These are phyloP conservation scores for Amauroascus verrucosus DNA, from an alignment of 2,329 filamentous ascomycete genomes.

Conservation along the genomic window DNA sequence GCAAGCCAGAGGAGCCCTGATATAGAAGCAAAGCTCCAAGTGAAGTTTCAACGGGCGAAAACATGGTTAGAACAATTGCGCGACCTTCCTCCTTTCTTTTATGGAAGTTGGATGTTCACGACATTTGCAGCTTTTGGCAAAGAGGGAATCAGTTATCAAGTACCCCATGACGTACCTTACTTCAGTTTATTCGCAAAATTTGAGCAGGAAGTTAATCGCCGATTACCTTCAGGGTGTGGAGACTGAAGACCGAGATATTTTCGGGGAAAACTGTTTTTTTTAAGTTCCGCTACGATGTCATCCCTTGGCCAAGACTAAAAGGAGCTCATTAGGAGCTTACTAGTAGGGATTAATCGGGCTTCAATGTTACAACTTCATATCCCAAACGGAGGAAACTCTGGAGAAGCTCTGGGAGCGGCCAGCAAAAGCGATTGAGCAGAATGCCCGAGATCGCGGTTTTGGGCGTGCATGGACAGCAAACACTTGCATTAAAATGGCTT, in stretches of 20 bases:
- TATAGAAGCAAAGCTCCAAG: slow-evolving; percentile 43
- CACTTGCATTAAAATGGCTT: too few relatives aligned
- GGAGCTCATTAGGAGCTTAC: background rate
- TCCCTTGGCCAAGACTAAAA: background rate
- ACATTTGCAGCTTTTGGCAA: background rate
- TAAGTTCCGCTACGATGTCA: background rate
- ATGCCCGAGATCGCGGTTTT: too few relatives aligned
- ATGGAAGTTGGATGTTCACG: background rate
- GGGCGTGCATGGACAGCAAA: too few relatives aligned
- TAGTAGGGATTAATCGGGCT: background rate
- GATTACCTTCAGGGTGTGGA: background rate
- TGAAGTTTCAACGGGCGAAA: slow-evolving; percentile 44
- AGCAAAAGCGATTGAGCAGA: too few relatives aligned
- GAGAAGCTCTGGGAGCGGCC: too few relatives aligned
- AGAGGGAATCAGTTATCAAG: background rate
- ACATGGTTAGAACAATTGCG: slow-evolving; percentile 33
- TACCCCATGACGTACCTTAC: background rate
- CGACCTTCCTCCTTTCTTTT: background rate
- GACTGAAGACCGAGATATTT: background rate
- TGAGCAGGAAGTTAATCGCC: background rate
- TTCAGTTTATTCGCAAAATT: background rate
- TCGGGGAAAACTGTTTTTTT: background rate
- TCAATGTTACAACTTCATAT: background rate
- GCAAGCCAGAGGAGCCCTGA: slow-evolving; percentile 41
- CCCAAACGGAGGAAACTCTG: too few relatives aligned